These are phyloP conservation scores for Yarrowia sp. DNA, from an alignment of 805 yeast species.

Conservation along the genomic window DNA sequence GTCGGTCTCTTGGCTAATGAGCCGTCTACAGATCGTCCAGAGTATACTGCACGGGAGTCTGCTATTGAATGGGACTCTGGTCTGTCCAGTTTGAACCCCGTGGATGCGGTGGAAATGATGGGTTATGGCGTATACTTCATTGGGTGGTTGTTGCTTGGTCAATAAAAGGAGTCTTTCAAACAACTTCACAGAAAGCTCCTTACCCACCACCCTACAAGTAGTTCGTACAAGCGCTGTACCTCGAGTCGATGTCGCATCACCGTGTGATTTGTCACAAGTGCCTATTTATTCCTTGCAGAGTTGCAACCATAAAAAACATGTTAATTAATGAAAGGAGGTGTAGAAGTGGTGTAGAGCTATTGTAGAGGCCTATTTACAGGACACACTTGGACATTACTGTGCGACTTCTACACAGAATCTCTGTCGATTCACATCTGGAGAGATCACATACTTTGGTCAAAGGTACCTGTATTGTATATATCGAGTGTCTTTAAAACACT, in stretches of 20 bases:
- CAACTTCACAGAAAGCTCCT: too few species aligned
- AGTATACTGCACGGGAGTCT: conserved; percentile 15
- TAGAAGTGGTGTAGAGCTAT: too few species aligned
- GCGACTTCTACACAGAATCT: too few species aligned
- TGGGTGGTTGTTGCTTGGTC: conserved; percentile 9
- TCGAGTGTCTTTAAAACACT: too few species aligned
- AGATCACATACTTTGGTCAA: too few species aligned
- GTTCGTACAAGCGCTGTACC: conserved; percentile 14
- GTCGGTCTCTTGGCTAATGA: conserved; percentile 12
- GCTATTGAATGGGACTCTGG: conserved; percentile 32
- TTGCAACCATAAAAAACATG: conserved; percentile 1
- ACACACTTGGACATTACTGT: too few species aligned
- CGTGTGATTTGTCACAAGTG: not conserved
- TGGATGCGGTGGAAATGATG: conserved; percentile 21
- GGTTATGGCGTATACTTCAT: conserved; percentile 21
- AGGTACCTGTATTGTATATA: too few species aligned
- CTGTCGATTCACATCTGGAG: too few species aligned
- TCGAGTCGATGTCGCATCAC: not conserved
- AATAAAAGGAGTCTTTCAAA: too few species aligned
- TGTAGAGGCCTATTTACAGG: too few species aligned
- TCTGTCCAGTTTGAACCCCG: conserved; percentile 25
- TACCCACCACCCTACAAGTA: not conserved
- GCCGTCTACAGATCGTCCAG: conserved; percentile 22
- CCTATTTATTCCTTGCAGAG: conserved; percentile 12
- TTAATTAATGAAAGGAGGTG: not conserved